Evolutionary conservation across 2,329 filamentous ascomycete genomes (phyloP).

Genomic region (Calonectria fujianensis): DNA sequence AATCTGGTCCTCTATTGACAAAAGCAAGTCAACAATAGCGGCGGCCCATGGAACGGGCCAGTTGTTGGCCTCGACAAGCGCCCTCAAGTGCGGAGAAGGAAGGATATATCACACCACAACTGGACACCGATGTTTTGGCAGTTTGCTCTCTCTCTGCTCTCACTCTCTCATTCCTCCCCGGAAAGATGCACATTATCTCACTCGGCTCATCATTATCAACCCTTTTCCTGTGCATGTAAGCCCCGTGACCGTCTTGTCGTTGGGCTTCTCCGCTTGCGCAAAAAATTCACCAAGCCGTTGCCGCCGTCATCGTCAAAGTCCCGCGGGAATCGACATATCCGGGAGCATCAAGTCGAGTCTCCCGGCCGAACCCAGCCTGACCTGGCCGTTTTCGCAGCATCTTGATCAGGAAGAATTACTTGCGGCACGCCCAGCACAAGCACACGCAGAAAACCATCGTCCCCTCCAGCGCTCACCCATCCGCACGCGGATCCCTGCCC

Average conservation of each 20-base stretch:
- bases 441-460: constrained; percentile 18
- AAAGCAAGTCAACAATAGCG: constrained; percentile 27
- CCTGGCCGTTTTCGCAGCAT: constrained; percentile 28
- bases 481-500: constrained; percentile 54
- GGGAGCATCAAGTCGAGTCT: constrained; percentile 26
- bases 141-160: constrained; percentile 6
- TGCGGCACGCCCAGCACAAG: constrained; percentile 32
- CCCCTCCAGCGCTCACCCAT: constrained; percentile 26
- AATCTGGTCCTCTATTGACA: constrained; percentile 36
- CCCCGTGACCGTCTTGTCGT: constrained; percentile 15
- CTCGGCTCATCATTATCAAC: constrained; percentile 8
- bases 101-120: constrained; percentile 37
- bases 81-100: constrained; percentile 28
- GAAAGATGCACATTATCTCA: constrained; percentile 9
- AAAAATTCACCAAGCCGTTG: constrained; percentile 17
- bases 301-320: constrained; percentile 21
- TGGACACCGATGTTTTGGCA: constrained; percentile 19
- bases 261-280: constrained; percentile 21
- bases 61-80: constrained; percentile 27
- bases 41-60: constrained; percentile 9
- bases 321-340: constrained; percentile 24
- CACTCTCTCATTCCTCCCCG: background rate
- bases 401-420: constrained; percentile 29
- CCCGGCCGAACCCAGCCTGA: constrained; percentile 14
- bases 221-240: constrained; percentile 24